Percentiles rank a stretch among this genome's conserved stretches.
Conservation (phyloP, 495 filamentous ascomycete species). For the Aspergillus indologenus region DNA sequence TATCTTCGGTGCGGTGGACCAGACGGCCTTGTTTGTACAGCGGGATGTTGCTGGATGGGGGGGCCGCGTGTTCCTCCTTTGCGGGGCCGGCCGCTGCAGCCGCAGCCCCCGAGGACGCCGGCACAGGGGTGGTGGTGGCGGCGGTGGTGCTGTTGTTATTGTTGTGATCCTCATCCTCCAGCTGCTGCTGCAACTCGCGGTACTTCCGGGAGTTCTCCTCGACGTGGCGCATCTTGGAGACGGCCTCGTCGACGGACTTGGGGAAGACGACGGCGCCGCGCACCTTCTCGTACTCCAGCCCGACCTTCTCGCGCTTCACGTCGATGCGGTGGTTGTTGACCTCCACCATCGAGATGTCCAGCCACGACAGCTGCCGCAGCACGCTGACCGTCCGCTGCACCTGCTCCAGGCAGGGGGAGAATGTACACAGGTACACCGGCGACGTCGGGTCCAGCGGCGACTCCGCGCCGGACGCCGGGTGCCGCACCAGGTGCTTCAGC, state of each 20-base stretch:
- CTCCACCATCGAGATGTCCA: conserved; percentile 91
- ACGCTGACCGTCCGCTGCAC: conserved; percentile 76
- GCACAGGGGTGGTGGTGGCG: neutral
- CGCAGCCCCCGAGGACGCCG: conserved; percentile 26
- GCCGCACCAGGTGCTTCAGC: conserved; percentile 75
- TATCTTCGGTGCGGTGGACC: conserved; percentile 74
- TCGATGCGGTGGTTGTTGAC: conserved; percentile 72
- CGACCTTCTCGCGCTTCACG: conserved; percentile 76
- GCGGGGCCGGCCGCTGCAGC: too few species aligned
- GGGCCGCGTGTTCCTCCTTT: conserved; percentile 19
- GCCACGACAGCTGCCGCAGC: conserved; percentile 78
- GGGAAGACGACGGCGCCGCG: conserved; percentile 59
- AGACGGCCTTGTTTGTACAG: conserved; percentile 65
- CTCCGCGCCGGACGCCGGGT: conserved; percentile 33
- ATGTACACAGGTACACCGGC: conserved; percentile 79
- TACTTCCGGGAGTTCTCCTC: conserved; percentile 61
- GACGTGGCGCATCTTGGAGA: conserved; percentile 66
- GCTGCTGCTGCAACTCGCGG: conserved; percentile 32
- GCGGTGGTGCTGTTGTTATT: too few species aligned
- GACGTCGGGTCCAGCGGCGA: conserved; percentile 69
- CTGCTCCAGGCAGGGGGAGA: conserved; percentile 96
- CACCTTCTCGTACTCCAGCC: conserved; percentile 56
- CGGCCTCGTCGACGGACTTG: conserved; percentile 72
- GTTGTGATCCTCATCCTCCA: conserved; percentile 5
- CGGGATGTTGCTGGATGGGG: conserved; percentile 21